These are phyloP conservation scores for Verticillium isaacii DNA, from an alignment of 2,329 filamentous ascomycete species.

Conservation along the genomic window DNA sequence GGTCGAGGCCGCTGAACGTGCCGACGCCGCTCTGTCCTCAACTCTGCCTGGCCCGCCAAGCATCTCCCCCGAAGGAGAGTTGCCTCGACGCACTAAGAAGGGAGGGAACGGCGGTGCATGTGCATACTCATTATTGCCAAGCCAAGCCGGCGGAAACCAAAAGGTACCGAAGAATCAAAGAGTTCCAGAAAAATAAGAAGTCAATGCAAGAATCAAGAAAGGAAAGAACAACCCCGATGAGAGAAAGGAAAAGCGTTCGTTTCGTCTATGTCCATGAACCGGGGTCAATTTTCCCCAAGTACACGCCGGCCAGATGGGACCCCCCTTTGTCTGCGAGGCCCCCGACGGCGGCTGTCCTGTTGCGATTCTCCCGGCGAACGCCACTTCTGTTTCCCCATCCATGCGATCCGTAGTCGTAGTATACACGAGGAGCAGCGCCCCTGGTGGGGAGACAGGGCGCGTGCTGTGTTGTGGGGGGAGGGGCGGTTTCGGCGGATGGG, in stretches of 20 bases:
- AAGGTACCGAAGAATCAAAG: neutral
- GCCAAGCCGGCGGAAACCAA: neutral
- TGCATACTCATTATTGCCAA: neutral
- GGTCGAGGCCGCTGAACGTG: too few species aligned
- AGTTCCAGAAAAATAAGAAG: neutral
- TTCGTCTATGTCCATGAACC: constrained; percentile 14
- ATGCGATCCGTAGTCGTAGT: constrained; percentile 9
- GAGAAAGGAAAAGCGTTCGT: constrained; percentile 1
- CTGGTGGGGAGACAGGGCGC: neutral
- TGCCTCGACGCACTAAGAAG: neutral
- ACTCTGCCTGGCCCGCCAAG: too few species aligned
- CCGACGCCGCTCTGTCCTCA: too few species aligned
- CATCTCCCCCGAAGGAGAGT: too few species aligned
- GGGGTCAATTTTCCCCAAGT: constrained; percentile 9
- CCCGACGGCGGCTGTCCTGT: neutral
- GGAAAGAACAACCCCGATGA: constrained; percentile 5
- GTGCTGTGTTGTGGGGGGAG: constrained; percentile 18
- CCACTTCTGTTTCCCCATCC: neutral
- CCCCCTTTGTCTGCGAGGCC: constrained; percentile 11
- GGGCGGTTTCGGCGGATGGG: constrained; percentile 6
- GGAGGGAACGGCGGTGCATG: neutral
- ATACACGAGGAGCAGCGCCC: constrained; percentile 6
- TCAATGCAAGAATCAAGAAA: constrained; percentile 8
- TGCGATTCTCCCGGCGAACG: neutral
- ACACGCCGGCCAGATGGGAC: constrained; percentile 10